Evolutionary conservation across 1,284 basidiomycete species (phyloP), one percentile per base, ranked within the genome.

Genomic region (Mycena citricolor): DNA sequence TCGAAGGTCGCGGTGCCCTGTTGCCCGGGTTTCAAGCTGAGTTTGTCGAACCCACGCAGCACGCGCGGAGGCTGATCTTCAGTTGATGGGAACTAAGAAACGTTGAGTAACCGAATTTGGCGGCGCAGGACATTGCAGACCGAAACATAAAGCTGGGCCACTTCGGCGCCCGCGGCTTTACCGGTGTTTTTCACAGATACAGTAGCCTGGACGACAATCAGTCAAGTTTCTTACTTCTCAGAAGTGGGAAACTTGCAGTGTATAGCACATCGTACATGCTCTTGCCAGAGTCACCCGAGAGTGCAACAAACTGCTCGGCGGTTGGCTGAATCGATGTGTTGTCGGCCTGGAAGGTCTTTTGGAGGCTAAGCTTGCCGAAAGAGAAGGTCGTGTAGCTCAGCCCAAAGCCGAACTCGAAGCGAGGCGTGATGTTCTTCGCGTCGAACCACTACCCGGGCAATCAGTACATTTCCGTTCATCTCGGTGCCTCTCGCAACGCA

Each of bases 1-100:
- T 42, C 37, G n/a, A 49, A 49, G 2, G 37, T 44, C 21, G 42
- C 42, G 5, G 37, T 36, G 14, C 32, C 16, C 1, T 26, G 14
- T 28, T 42, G n/a, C 0, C 47, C 42, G 12, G 42, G 47, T n/a
- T 25, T 26, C 3, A 48, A 20, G 38, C 35, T 36, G 11, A 79
- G 60, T 45, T 79, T 67, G n/a, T 76, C 76, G 62, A 87, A 86
- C 2, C 83, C 83, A 55, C 74, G 78, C 24, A 87, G 64, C 34
- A 83, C 57, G 8, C 71, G 73, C 0, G 83, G 84, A 1, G 83
- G 81, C 47, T 80, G 74, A 13, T 66, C 67, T 2, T 79, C 68
- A 2, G 10, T 14, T 8, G 19, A 4, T 11, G 45, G 45, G 45
- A 47, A 47, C 41, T 41, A 21, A 5, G 17, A 11, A n/a, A n/a